Evolutionary conservation across 164 flowering plant species (phyloP), one percentile per base, ranked within the genome.

Genomic region (Amborella trichopoda): DNA sequence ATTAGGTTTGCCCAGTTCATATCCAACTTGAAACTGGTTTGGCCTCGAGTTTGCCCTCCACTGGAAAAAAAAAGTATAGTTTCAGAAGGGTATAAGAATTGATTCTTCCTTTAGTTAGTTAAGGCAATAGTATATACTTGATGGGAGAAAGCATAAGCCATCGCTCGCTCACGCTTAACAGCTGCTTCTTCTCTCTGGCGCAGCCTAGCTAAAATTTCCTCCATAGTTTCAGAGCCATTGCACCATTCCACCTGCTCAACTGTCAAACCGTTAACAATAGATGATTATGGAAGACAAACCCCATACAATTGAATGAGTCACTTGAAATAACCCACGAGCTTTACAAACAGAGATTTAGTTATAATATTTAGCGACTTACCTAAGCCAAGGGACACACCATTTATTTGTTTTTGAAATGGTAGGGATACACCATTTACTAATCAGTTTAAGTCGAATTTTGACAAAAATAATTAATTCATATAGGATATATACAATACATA

Each of bases 141-240:
- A 72, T 87, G 99, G 61, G 81, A 67, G 54, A 84, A 91, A 30
- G 99, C 99, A 63, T 91, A 91, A 24, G 99, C 95, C 95, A 91
- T 56, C 18, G 99, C 77, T 38, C 99, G 69, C 44, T 91, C 99
- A 18, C 99, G 83, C 70, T 76, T 91, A 34, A 84, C 67, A 39
- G 96, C 65, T 9, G 96, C 99, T 60, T 74, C 95, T 76, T 91
- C 99, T 63, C 95, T 74, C 40, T 69, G 89, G 58, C 82, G 83
- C 61, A 91, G 78, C 68, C 74, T 77, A 28, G 75, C 70, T 30
- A 84, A 76, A 62, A 70, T 67, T 59, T 70, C 90, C 37, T 80
- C 85, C 80, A 71, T 77, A 14, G 96, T 72, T 3, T 87, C 88
- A 24, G 88, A 49, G 39, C 95, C 88, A 49, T 78, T 77, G 63